phyloP scores from a whole-genome alignment of 805 yeast genomes.

The Candida parachauliodes region DNA sequence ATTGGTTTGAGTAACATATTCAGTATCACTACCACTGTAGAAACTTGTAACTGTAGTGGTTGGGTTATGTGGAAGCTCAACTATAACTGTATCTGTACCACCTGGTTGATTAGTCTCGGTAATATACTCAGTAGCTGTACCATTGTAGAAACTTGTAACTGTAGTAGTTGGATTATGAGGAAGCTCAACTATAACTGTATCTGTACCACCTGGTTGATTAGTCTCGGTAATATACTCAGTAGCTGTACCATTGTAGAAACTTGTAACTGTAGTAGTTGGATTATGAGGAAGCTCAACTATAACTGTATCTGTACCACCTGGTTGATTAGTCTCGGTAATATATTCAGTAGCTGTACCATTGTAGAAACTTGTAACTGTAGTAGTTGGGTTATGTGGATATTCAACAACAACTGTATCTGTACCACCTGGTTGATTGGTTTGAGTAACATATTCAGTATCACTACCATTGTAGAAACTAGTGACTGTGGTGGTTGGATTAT shows the following conservation, averaged over 20 bases:
- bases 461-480: too few species aligned
- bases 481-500: too few species aligned
- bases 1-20: conserved; percentile 11
- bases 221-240: conserved; percentile 16
- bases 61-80: conserved; percentile 10
- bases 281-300: too few species aligned
- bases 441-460: too few species aligned
- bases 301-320: too few species aligned
- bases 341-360: too few species aligned
- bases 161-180: conserved; percentile 13
- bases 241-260: neutral
- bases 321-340: too few species aligned
- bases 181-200: conserved; percentile 17
- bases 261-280: conserved; percentile 1
- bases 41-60: conserved; percentile 13
- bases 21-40: conserved; percentile 11
- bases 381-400: too few species aligned
- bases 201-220: conserved; percentile 11
- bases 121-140: conserved; percentile 7
- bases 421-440: too few species aligned
- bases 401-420: too few species aligned
- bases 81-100: conserved; percentile 7
- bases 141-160: conserved; percentile 6
- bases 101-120: conserved; percentile 8
- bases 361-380: too few species aligned